Base-by-base conservation (phyloP, 129 eudicot genomes). In the Erigeron canadensis region DNA sequence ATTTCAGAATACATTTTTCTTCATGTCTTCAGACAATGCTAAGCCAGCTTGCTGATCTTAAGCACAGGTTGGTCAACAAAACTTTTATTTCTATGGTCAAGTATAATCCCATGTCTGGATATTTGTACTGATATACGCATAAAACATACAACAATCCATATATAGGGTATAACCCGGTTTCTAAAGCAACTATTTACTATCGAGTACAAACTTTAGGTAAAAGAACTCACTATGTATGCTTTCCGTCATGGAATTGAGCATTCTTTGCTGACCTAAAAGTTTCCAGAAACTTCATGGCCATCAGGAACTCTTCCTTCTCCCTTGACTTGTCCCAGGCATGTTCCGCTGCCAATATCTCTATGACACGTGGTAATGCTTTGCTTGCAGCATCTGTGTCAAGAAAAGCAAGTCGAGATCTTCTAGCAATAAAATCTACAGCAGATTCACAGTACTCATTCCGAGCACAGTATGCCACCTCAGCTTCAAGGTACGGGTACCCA, bases 401-500 rank as follows among this genome's bases (percentile, higher is more conserved):
- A 68, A 90, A 90, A 38, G 96, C 96, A 79, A 90, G 94, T 11
- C 96, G 90, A 45, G 82, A 87, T 61, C 96, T 87, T 66, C 96
- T 80, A 80, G 96, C 96, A 69, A 90, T 77, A 70, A 90, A 90
- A 76, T 90, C 96, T 28, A 87, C 86, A 0, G 90, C 94, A 62
- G 94, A 87, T 81, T 87, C 90, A 79, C 96, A 90, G 75, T 90
- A 90, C 48, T 90, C 96, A 15, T 87, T 71, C 53, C 94, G 80
- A 51, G 88, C 90, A 85, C 88, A 82, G 75, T 86, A 87, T 37
- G 94, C 96, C 72, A 90, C 96, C 74, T 90, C 96, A 8, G 96
- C 96, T 83, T 90, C 96, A 37, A 90, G 74, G 61, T 80, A 83
- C 6, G 96, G 96, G 72, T 89, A 86, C 75, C 94, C 96, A 78